Base-by-base conservation (phyloP, 192 early-diverging fungal genomes). In the Gamsiella multidivaricata region DNA sequence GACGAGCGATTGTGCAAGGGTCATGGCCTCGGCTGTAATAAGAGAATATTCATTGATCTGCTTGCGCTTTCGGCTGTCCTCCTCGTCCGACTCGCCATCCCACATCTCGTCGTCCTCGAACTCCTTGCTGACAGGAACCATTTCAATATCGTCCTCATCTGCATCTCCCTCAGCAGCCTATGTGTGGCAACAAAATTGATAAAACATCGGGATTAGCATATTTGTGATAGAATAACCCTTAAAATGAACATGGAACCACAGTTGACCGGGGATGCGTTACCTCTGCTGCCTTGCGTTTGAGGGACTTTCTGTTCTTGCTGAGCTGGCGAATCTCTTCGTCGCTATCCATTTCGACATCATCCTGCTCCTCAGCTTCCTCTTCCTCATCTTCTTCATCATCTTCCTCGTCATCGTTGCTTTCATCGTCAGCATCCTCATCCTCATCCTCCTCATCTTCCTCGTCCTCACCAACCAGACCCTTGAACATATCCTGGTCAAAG, bases 401-500 rank as follows among this genome's bases (percentile, higher is more conserved):
- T 1, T 87, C 83, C 18, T 82, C 80, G 3, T 80, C 70, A 5
- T 55, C 32, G 49, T 83, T 75, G 20, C 65, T 67, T 5, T 81
- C 69, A 25, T 70, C 83, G 1, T 84, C 70, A 2, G 75, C 74
- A 11, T 65, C 71, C 11, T 81, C 83, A 2, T 83, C 81, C 17
- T 79, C 75, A 2, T 89, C 89, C 7, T 88, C 85, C 29, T 90
- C 85, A 51, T 86, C 83, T 33, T 88, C 85, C 58, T 84, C 79
- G 23, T 87, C 85, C 5, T 81, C 70, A 0, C 75, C 61, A 33
- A 83, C 82, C 43, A 90, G 69, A 23, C 86, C 87, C 69, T 95
- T 90, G 82, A 99, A 99, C 20, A 97, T 68, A 0, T 94, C 93
- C 79, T 99, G 96, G 76, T 96, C 93, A 84, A 99, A 99, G 85